Evolutionary conservation across 306 rosid species (phyloP), one percentile per base, ranked within the genome.

Genomic region (Vachellia collinsii): DNA sequence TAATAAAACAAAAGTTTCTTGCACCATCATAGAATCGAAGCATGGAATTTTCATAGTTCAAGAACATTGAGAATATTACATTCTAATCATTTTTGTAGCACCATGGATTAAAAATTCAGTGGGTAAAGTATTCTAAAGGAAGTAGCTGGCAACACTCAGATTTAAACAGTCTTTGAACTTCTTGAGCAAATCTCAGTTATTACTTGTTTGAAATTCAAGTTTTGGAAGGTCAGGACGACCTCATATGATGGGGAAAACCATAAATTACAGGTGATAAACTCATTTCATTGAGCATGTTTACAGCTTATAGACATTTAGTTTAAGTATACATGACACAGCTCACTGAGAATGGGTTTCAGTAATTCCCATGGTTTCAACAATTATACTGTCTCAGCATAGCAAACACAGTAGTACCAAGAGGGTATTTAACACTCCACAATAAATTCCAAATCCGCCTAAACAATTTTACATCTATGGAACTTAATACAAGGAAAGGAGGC

Each of bases 11-110:
- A 44, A 65, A 43, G 81, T 61, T 80, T 66, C 73, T 69, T 59
- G 36, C 23, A 79, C 66, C 80, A 68, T 63, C 23, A 34, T 12
- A 66, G 38, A 82, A 66, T 42, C 36, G 34, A 73, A 73, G 64
- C 3, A 1, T 50, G 48, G 38, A 51, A 36, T 6, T 19, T 34
- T 17, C 14, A 23, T 11, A 23, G 65, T 7, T 47, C 6, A 44
- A 23, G 36, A 46, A 22, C 4, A 22, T 20, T 20, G 44, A 46
- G 3, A 67, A 69, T 43, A 42, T 46, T 47, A 47, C 23, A 10
- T 71, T 29, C n/a, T 25, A 47, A 23, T 25, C 1, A 13, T 23
- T 53, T 29, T 23, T 16, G 51, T 25, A 11, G 38, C 59, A 47
- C 25, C 13, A 4, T 23, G 42, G 23, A 46, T 69, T 22, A 54